Base-by-base conservation (phyloP, 768 basidiomycete genomes). In the Suillus brevipes region DNA sequence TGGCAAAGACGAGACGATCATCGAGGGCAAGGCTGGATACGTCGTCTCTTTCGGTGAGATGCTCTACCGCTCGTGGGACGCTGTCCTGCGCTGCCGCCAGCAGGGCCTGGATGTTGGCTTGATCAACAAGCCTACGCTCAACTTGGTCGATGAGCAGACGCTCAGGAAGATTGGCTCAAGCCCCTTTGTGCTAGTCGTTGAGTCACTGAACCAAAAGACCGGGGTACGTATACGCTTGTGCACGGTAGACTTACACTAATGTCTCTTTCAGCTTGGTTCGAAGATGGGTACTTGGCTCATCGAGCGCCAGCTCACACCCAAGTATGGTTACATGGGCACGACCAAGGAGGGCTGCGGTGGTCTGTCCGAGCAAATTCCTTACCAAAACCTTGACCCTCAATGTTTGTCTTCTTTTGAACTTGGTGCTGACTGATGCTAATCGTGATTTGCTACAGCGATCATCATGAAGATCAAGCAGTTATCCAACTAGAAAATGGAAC, bases 191-290 rank as follows among this genome's bases (percentile, higher is more conserved):
- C 83, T 95, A 37, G 87, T 95, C 47, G 92, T 90, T 18, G 94
- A 95, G 79, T 90, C 91, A 20, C 82, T 91, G 64, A 95, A 92
- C 80, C 90, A 90, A 78, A 94, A 92, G 87, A 95, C 93, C 9
- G 94, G 92, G n/a, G 80, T 84, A 73, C 61, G 81, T 74, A 10
- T 34, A 55, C 10, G 9, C 12, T 28, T 6, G 3, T 42, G 25
- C 12, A 16, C 6, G 9, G 9, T 28, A 40, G 16, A 18, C 2
- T 12, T 1, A 28, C 8, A 40, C 57, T 50, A n/a, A 40, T 16
- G 25, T 65, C 14, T 67, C 60, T 45, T 50, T 38, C 40, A 85
- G 81, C 89, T 94, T 71, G 92, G 91, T 49, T 90, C 89, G 50
- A 91, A 89, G 78, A 90, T 85, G 71, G 94, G 94, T 28, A 92